Base-by-base conservation (phyloP, 495 filamentous ascomycete genomes). In the Lophiotrema nucula region DNA sequence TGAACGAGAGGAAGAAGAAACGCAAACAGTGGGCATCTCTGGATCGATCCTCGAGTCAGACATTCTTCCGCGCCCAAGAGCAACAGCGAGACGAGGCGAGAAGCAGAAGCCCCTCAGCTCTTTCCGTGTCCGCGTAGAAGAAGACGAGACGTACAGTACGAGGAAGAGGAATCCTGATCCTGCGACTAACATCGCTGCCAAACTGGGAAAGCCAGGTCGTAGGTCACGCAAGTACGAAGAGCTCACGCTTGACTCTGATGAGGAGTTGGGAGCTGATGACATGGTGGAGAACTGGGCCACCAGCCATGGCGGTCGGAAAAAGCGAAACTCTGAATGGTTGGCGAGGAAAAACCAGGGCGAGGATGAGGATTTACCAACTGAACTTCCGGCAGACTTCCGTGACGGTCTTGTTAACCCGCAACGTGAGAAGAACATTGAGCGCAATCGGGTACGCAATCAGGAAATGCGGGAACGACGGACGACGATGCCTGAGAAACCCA, bases 41-140 rank as follows among this genome's bases (percentile, higher is more conserved):
- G 50, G 50, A 23, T 65, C 60, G 13, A 62, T 70, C 19, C 35
- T 70, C 1, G 61, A 63, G 45, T 68, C 65, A 13, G 68, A 70
- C 48, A 45, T 70, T 23, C 8, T 55, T 19, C 67, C 64, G 10
- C 10, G 31, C 2, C 21, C 26, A 13, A 54, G 50, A 5, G 10
- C 12, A 31, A 22, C 56, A 35, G 42, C 28, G n/a, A 39, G 46
- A 5, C 13, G 19, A 3, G 23, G 37, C 2, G 21, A 23, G 22
- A 64, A 59, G 33, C 12, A 50, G n/a, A 70, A 66, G 24, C 21
- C 19, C 25, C 48, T 47, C 0, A 66, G 53, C n/a, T 42, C 53
- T 24, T 63, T 67, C 45, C 56, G 66, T 16, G 58, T 58, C 44
- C 68, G 66, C 13, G 60, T 67, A 4, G 64, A 68, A 18, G 58